Percentiles rank a stretch among this genome's conserved stretches.
Conservation (phyloP, 2,329 filamentous ascomycete genomes). For the Alternaria solani region DNA sequence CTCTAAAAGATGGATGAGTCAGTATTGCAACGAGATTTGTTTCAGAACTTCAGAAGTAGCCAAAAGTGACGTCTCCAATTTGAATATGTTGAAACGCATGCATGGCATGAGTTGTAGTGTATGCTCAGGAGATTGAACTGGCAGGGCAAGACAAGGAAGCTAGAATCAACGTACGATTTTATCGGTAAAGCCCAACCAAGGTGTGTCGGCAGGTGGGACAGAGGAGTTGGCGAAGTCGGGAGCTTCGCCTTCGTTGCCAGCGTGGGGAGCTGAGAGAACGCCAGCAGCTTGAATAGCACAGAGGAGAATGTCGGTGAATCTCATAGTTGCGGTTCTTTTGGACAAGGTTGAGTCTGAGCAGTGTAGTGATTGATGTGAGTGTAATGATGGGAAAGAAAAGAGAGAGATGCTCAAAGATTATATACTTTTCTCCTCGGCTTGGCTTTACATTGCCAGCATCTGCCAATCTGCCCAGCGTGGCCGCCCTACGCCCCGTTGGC, state of each 20-base stretch:
- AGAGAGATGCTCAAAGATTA: neutral
- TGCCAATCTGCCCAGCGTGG: neutral
- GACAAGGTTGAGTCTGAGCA: neutral
- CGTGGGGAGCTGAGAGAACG: slow-evolving; percentile 3
- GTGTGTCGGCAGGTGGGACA: neutral
- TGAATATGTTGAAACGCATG: neutral
- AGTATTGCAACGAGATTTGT: neutral
- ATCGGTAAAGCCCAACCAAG: slow-evolving; percentile 1
- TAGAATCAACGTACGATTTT: slow-evolving; percentile 1
- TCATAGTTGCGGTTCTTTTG: neutral
- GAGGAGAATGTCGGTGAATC: neutral
- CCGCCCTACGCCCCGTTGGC: neutral
- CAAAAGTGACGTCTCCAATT: neutral
- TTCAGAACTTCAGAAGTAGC: neutral
- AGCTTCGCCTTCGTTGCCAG: neutral
- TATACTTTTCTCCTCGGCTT: neutral
- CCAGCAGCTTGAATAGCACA: neutral
- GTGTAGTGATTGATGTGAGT: neutral
- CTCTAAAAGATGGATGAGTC: neutral
- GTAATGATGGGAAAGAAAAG: neutral
- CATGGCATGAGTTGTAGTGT: neutral
- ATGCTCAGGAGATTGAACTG: neutral
- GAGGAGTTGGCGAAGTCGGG: neutral
- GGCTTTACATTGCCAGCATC: neutral
- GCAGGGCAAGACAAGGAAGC: neutral